Evolutionary conservation across 257 asterid species (phyloP).

Genomic region (Linderniella brevidens): DNA sequence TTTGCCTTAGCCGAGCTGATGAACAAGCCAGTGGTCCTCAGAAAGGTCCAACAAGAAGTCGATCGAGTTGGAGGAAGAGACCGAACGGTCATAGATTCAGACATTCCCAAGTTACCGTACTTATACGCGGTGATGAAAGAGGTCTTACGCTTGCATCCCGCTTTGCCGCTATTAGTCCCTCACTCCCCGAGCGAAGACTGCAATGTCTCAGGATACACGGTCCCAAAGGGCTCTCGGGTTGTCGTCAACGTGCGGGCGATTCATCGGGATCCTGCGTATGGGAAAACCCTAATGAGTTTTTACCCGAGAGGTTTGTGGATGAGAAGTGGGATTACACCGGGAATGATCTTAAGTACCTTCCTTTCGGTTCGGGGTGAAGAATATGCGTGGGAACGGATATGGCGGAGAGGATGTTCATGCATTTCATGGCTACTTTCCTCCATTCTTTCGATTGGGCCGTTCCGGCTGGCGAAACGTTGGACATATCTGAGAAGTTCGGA

Average conservation of each 20-base stretch:
- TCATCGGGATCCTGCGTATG: slow-evolving; percentile 8
- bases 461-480: background rate
- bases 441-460: slow-evolving; percentile 8
- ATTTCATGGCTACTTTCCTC: slow-evolving; percentile 6
- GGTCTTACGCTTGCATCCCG: slow-evolving; percentile 8
- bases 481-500: slow-evolving; percentile 3
- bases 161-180: slow-evolving; percentile 2
- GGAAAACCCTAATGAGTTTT: slow-evolving; percentile 7
- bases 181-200: background rate
- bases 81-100: slow-evolving; percentile 3
- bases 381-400: slow-evolving; percentile 7
- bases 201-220: slow-evolving; percentile 6
- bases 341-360: slow-evolving; percentile 5
- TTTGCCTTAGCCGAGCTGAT: slow-evolving; percentile 6
- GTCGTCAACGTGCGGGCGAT: slow-evolving; percentile 5
- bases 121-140: slow-evolving; percentile 8
- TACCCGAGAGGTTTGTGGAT: slow-evolving; percentile 7
- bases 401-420: slow-evolving; percentile 5
- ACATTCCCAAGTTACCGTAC: slow-evolving; percentile 1
- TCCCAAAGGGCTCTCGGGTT: slow-evolving; percentile 4
- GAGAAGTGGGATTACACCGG: slow-evolving; percentile 6
- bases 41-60: slow-evolving; percentile 2
- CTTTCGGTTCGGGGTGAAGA: slow-evolving; percentile 14
- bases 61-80: background rate
- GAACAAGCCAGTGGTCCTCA: slow-evolving; percentile 1